Conservation (phyloP, 805 yeast species). For the Pachysolen tannophilus region DNA sequence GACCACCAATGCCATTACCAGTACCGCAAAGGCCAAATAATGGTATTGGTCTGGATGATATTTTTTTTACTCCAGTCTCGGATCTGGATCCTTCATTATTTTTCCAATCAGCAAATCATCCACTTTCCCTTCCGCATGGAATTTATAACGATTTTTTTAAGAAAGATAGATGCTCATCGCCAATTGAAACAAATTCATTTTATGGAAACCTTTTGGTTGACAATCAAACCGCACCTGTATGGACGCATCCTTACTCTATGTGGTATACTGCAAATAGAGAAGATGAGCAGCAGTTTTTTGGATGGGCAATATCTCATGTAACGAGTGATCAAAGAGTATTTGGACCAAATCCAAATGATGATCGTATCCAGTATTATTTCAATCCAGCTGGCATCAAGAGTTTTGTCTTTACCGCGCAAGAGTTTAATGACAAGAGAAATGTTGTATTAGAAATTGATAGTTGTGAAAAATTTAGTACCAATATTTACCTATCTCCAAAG, state of each 20-base stretch:
- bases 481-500: constrained; percentile 12
- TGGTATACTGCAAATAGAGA: constrained; percentile 48
- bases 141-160: not conserved
- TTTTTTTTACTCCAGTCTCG: constrained; percentile 2
- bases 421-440: constrained; percentile 23
- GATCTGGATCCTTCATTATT: constrained; percentile 13
- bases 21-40: not conserved
- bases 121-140: constrained; percentile 1
- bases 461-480: constrained; percentile 21
- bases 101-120: constrained; percentile 2
- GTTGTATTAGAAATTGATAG: constrained; percentile 21
- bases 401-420: constrained; percentile 40
- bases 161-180: constrained; percentile 13
- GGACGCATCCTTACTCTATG: constrained; percentile 78
- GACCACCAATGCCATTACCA: not conserved
- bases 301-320: constrained; percentile 64
- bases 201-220: constrained; percentile 66
- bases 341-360: constrained; percentile 61
- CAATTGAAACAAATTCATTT: constrained; percentile 72
- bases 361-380: constrained; percentile 49
- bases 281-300: constrained; percentile 32
- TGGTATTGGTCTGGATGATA: not conserved
- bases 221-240: constrained; percentile 58
- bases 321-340: constrained; percentile 51
- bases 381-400: constrained; percentile 63